Base-by-base conservation (phyloP, 2,329 filamentous ascomycete species). In the Nothophaeocryptopus gaeumannii region DNA sequence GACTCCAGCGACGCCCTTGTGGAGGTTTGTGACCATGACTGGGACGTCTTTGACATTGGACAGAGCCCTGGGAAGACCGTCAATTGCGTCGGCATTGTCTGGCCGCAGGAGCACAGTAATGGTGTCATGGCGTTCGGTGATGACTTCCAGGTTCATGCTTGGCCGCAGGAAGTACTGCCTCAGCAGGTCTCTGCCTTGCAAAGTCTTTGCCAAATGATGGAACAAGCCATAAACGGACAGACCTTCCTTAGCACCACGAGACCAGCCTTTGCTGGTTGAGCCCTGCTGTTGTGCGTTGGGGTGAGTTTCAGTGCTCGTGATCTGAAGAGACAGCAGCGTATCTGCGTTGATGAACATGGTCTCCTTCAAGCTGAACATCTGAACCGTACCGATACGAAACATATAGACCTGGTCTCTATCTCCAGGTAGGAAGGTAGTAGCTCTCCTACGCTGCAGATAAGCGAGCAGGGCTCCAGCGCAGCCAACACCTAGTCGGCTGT, bases 391-490 rank as follows among this genome's bases (percentile, higher is more conserved):
- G 20, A 95, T 74, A 5, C 74, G 77, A 58, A 87, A 87, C 36
- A 80, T 70, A 8, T 72, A 61, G n/a, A 72, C 66, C 2, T 76
- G 75, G 29, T 76, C 74, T 11, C 74, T 70, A 52, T 86, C 82
- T 26, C 80, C 79, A 1, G 83, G 80, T 2, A 85, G 71, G 61
- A 82, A 85, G 32, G 82, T 78, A 2, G 80, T 77, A 34, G 83
- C 79, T 63, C 78, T 78, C 59, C 83, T 79, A 45, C 88, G 82
- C 60, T 89, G 82, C 16, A 96, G 69, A 57, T 95, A 88, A 5
- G 80, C 79, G n/a, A 97, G 71, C 2, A 97, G 72, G 20, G 91
- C 91, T n/a, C 91, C 89, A 20, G 86, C 87, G 69, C 93, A 97
- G 2, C 89, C 88, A 40, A 88, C 85, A 2, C 89, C 88, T 10